Percentiles rank a stretch among this genome's conserved stretches.
These are phyloP conservation scores for Falciphora oryzae DNA, from an alignment of 2,329 filamentous ascomycete species.

Conservation along the genomic window DNA sequence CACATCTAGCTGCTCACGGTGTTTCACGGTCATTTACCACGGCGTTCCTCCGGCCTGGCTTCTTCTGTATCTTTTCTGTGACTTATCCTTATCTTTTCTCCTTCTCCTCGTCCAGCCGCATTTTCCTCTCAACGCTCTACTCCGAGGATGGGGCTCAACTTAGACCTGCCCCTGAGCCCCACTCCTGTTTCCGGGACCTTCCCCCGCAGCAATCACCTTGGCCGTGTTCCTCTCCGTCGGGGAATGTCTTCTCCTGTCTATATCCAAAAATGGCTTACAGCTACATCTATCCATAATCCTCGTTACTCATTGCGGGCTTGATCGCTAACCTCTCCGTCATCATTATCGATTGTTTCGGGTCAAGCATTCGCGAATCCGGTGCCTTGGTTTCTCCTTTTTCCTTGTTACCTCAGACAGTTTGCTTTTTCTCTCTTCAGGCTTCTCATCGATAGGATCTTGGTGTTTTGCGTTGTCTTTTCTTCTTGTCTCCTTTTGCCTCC, in stretches of 20 bases:
- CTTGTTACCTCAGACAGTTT: background rate
- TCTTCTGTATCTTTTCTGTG: conserved; percentile 1
- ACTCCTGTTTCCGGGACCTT: background rate
- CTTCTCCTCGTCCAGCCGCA: background rate
- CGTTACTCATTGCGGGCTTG: background rate
- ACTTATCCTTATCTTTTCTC: background rate
- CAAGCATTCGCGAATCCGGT: background rate
- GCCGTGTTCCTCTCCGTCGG: background rate
- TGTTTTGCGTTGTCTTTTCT: conserved; percentile 14
- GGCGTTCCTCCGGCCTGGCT: background rate
- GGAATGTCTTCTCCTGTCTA: conserved; percentile 6
- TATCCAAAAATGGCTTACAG: conserved; percentile 7
- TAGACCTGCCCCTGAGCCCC: background rate
- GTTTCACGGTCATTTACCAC: background rate
- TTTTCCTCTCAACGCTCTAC: background rate
- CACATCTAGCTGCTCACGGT: conserved; percentile 1
- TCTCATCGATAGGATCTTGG: background rate
- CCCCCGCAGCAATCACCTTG: background rate
- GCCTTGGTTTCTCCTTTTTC: conserved; percentile 5
- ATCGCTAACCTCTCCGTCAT: background rate
- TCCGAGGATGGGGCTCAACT: background rate
- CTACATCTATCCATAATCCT: conserved; percentile 2
- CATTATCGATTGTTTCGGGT: background rate
- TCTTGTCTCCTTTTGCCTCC: conserved; percentile 9
- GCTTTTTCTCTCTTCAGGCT: background rate